phyloP scores from a whole-genome alignment of 805 yeast species.

The Sugiyamaella mastotermitis region DNA sequence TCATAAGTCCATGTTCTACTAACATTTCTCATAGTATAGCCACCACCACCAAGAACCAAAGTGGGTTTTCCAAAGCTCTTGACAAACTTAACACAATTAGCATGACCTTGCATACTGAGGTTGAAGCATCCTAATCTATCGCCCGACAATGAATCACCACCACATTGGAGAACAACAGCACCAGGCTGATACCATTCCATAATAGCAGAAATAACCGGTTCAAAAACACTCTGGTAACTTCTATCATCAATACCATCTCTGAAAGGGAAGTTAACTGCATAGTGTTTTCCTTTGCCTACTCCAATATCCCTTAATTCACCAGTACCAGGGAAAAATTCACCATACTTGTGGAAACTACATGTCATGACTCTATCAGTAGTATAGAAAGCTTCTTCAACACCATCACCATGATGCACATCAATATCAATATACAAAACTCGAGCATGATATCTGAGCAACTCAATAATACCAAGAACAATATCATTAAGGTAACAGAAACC shows the following conservation, averaged over 20 bases:
- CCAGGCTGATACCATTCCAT: conserved; percentile 90
- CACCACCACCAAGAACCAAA: conserved; percentile 95
- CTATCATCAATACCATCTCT: conserved; percentile 96
- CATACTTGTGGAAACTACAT: conserved; percentile 91
- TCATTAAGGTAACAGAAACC: conserved; percentile 96
- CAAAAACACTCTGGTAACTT: conserved; percentile 71
- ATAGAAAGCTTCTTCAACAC: conserved; percentile 95
- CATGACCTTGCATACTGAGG: conserved; percentile 86
- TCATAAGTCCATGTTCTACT: conserved; percentile 95
- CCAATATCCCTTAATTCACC: conserved; percentile 90
- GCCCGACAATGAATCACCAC: conserved; percentile 92
- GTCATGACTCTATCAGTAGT: conserved; percentile 96
- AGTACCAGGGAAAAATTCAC: conserved; percentile 96
- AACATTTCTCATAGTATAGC: conserved; percentile 94
- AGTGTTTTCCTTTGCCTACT: conserved; percentile 83
- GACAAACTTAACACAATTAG: conserved; percentile 87
- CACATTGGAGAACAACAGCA: conserved; percentile 92
- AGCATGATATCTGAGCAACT: conserved; percentile 81
- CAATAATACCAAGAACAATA: conserved; percentile 82
- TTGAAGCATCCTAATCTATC: conserved; percentile 94
- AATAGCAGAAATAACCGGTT: conserved; percentile 68
- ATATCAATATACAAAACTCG: conserved; percentile 90
- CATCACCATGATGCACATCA: conserved; percentile 96
- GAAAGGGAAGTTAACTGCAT: conserved; percentile 84
- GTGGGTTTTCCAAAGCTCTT: conserved; percentile 86